Evolutionary conservation across 192 early-diverging fungal genomes (phyloP).

Genomic region (Backusella australiensis): DNA sequence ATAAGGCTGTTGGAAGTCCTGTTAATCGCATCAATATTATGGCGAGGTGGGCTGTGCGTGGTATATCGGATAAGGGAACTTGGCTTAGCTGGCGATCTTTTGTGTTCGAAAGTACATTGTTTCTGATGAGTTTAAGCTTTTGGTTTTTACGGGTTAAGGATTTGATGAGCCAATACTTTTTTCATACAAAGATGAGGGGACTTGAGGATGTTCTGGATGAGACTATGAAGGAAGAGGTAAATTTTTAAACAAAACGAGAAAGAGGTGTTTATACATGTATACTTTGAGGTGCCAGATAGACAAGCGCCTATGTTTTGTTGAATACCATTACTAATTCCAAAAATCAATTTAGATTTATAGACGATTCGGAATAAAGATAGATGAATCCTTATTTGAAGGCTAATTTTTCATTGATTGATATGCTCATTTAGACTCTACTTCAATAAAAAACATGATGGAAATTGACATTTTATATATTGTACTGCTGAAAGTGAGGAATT

Average conservation of each 20-base stretch:
- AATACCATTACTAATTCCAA: neutral
- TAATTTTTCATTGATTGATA: conserved; percentile 24
- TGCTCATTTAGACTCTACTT: neutral
- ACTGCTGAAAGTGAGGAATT: no score
- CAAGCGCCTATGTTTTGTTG: neutral
- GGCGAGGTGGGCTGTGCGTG: conserved; percentile 73
- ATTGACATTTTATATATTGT: no score
- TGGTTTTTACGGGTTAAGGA: conserved; percentile 46
- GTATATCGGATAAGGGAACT: conserved; percentile 28
- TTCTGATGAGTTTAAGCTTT: conserved; percentile 59
- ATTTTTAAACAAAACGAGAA: neutral
- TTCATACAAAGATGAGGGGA: conserved; percentile 40
- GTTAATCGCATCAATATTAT: conserved; percentile 89
- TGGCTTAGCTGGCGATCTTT: conserved; percentile 18
- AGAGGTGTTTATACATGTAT: neutral
- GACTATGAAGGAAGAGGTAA: conserved; percentile 54
- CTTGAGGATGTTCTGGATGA: conserved; percentile 80
- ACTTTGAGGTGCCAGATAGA: no score
- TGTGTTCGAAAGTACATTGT: conserved; percentile 58
- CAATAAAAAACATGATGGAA: neutral
- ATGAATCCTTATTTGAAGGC: conserved; percentile 73
- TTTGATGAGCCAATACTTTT: conserved; percentile 33
- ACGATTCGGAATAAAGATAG: conserved; percentile 78
- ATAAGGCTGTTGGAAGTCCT: conserved; percentile 79
- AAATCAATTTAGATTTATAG: conserved; percentile 49